Evolutionary conservation across 2,329 filamentous ascomycete genomes (phyloP), one percentile per base, ranked within the genome.

Genomic region (Mycosphaerelloides madeirae): DNA sequence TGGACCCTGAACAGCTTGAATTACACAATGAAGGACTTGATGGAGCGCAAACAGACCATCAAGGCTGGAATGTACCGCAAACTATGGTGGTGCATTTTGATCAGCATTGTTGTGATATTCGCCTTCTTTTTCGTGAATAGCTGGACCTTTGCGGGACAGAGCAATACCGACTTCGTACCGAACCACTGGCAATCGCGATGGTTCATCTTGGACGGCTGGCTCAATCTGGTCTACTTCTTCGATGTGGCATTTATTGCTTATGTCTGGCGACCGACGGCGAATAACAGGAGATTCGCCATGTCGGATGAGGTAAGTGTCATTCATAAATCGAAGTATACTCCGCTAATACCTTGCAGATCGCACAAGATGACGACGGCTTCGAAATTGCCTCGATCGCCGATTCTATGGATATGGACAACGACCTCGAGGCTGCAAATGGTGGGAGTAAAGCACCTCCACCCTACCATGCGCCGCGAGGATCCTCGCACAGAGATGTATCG

Each of bases 91-190:
- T 91, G 88, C 65, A 95, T 98, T 48, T 76, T 98, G 35, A 75
- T 80, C 52, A 95, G 86, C 65, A 95, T 98, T 63, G 72, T 97
- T 38, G 87, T 97, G 57, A 96, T 97, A 57, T 98, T 98, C 59
- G 89, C 78, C 45, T 98, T 98, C 73, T 96, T 98, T 76, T 97
- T 98, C 74, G 83, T 97, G 74, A 97, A 96, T 74, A 94, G 87
- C 57, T 89, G 96, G 68, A 88, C 87, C 1, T 95, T 98, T 65
- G 91, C 90, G 38, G 90, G 89, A 11, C 81, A 83, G 37, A 80
- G 79, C 37, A 85, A 90, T 53, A 87, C 87, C 1, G 85, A 95
- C 65, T 98, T 95, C 65, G 88, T 95, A 3, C 93, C 93, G 1
- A 87, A 87, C 57, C 91, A 98, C 68, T 98, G 93, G 93, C 91